Evolutionary conservation across 176 grass and related monocot species (phyloP), one percentile per base, ranked within the genome.

Genomic region (Aechmea fasciata): DNA sequence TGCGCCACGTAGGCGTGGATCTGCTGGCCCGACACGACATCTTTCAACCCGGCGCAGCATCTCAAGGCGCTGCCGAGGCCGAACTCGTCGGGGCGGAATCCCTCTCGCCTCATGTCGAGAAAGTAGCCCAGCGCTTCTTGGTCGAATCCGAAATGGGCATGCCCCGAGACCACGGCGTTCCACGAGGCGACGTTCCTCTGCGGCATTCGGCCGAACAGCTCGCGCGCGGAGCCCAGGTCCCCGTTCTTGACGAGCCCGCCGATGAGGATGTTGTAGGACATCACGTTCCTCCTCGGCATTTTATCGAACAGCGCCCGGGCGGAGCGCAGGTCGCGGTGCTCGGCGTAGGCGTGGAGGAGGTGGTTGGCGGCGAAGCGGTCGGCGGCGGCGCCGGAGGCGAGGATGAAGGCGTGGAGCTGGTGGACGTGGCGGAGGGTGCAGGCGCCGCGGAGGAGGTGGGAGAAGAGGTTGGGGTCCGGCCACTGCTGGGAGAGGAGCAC

Each of bases 231-330:
- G 1, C 1, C 59, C 15, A 80, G 52, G 50, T 85, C 85, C 0
- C 66, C 82, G 19, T 75, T 91, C 78, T 87, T 84, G 49, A 85
- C 54, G 54, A 71, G 73, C 0, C 69, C 85, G 1, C 82, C 85
- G 2, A 83, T 64, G 69, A 87, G 70, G 19, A 91, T 91, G 73
- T 85, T 91, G 79, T 76, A 91, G n/a, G 89, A 91, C 85, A 87
- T 87, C 66, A 91, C 72, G 12, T 91, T 87, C 78, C 26, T 64
- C 33, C 9, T 77, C 3, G 75, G 69, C 11, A 87, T 85, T 64
- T 72, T 64, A 2, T 77, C 79, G 75, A 91, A 91, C 82, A 91
- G 61, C 0, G 0, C 1, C 11, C 67, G 62, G 62, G 82, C 85
- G 26, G 53, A 20, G 6, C 15, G 19, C 23, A 87, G 63, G 25